phyloP scores from a whole-genome alignment of 2,329 filamentous ascomycete species.

The Fusarium annulatum region DNA sequence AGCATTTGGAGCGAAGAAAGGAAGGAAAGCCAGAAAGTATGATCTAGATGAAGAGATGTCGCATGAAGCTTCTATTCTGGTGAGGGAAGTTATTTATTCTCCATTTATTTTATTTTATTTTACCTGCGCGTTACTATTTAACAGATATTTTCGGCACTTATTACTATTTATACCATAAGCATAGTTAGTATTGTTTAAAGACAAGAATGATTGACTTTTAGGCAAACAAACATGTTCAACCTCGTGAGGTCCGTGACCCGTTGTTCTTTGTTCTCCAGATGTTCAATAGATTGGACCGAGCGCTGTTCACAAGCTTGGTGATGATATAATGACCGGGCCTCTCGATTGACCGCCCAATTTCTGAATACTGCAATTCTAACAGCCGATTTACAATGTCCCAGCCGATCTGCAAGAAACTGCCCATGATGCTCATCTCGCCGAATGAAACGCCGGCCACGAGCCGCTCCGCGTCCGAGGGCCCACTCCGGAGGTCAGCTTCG shows the following conservation, averaged over 20 bases:
- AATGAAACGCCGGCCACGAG: conserved; percentile 21
- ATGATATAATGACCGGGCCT: neutral
- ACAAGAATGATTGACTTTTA: conserved; percentile 13
- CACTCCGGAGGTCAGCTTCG: conserved; percentile 17
- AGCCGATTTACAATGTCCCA: neutral
- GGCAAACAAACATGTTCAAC: neutral
- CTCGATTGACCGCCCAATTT: neutral
- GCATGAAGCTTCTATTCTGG: conserved; percentile 26
- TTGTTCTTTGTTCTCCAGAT: conserved; percentile 32
- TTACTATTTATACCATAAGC: conserved; percentile 23
- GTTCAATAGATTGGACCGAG: neutral
- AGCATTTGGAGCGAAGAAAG: conserved; percentile 38
- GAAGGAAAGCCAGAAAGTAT: conserved; percentile 34
- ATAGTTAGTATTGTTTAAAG: conserved; percentile 32
- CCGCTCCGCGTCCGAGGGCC: conserved; percentile 18
- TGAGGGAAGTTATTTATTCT: conserved; percentile 21
- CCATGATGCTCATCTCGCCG: conserved; percentile 19
- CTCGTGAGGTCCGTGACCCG: conserved; percentile 11
- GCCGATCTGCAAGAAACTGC: neutral
- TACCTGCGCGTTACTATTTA: conserved; percentile 3
- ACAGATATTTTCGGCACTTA: conserved; percentile 20
- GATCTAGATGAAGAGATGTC: conserved; percentile 40
- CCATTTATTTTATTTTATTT: neutral
- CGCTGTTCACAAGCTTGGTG: neutral
- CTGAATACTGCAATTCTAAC: neutral